Evolutionary conservation across 1,139 yeast genomes (phyloP).

Genomic region (Suhomyces bolitotheri): DNA sequence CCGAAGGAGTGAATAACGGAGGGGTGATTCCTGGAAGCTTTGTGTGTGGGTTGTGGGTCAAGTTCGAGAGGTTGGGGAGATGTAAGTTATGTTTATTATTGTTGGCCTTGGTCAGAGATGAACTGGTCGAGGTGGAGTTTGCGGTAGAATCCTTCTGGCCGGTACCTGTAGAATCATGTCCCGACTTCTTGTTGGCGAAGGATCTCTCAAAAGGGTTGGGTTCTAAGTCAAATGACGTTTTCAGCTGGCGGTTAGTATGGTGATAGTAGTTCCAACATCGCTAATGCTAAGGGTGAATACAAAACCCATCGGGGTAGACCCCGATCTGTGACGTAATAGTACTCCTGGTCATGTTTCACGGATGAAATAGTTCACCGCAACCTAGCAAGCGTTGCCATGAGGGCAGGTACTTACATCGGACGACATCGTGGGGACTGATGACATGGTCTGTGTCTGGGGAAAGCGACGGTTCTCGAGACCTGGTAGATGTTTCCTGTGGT

Average conservation of each 20-base stretch:
- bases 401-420: constrained; percentile 10
- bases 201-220: constrained; percentile 96
- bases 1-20: constrained; percentile 60
- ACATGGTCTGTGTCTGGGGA: neutral
- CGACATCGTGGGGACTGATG: constrained; percentile 6
- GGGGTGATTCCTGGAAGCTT: constrained; percentile 52
- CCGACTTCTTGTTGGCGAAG: constrained; percentile 61
- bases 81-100: constrained; percentile 39
- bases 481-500: neutral
- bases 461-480: neutral
- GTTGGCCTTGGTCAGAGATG: constrained; percentile 26
- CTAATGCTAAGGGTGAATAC: too few species aligned
- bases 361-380: neutral
- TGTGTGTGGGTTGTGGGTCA: constrained; percentile 19
- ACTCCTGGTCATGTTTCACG: constrained; percentile 3
- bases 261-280: too few species aligned
- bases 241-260: constrained; percentile 28
- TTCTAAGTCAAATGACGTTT: constrained; percentile 71
- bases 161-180: constrained; percentile 3
- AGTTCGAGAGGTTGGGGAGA: constrained; percentile 33
- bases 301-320: neutral
- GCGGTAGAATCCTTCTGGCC: constrained; percentile 7
- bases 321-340: constrained; percentile 10
- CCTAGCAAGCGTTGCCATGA: neutral
- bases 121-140: constrained; percentile 4